Base-by-base conservation (phyloP, 1,284 basidiomycete species). In the Pholiota adiposa region DNA sequence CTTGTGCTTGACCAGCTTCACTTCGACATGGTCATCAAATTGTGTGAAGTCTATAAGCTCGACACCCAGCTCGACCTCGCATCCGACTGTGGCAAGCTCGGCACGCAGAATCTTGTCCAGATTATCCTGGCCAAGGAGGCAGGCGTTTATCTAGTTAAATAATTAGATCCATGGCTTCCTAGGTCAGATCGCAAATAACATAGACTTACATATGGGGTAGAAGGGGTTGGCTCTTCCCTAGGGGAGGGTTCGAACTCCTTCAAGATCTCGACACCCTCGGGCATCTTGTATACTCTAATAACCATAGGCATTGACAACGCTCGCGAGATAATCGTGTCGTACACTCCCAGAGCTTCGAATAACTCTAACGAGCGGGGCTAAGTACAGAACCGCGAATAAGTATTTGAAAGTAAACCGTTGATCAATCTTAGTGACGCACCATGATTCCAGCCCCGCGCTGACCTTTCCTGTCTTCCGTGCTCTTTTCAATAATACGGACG, bases 401-500 rank as follows among this genome's bases (percentile, higher is more conserved):
- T 27, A 23, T 18, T 25, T 2, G 2, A 11, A 19, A 36, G 40
- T 16, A 23, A 46, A 48, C 36, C 14, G 31, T 36, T 25, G 27
- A 54, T 18, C 16, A 54, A 31, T 18, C 25, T 16, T 12, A 46
- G 38, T 23, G 23, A 33, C 52, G 7, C 31, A 59, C 58, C 19
- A 46, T 41, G 40, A 59, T 53, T 33, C 70, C 75, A 4, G 73
- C 67, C 4, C 75, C 76, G 4, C 73, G 72, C 51, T 72, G 67
- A 3, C 76, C 76, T 27, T 65, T 63, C 29, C 71, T 62, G 7
- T 72, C 70, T 11, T 61, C 59, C 7, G 62, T 36, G 53, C 66
- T 69, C 61, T 78, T 78, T 40, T 80, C 76, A 44, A 79, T 75
- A 29, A 79, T 71, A 16, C 74, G 73, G 16, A 78, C 73, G 9